Conservation (phyloP, 176 grass and related monocot genomes). For the Phoenix dactylifera region DNA sequence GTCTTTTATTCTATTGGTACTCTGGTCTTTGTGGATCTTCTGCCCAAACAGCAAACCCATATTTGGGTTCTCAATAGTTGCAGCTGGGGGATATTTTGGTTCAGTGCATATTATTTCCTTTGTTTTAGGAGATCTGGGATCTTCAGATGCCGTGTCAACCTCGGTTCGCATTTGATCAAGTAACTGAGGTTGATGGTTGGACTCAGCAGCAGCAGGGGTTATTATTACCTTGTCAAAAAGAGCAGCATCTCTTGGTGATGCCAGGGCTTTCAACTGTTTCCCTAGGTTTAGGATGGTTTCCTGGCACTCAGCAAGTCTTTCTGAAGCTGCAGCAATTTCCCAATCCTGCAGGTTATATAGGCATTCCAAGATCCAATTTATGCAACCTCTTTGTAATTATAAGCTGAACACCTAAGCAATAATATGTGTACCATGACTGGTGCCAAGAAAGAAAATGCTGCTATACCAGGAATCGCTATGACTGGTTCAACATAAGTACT, state of each 20-base stretch:
- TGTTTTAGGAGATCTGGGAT: constrained; percentile 30
- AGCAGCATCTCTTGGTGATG: constrained; percentile 44
- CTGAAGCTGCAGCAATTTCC: constrained; percentile 60
- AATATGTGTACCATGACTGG: no score
- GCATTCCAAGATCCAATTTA: constrained; percentile 5
- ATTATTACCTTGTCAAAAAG: constrained; percentile 44
- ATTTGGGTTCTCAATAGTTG: background rate
- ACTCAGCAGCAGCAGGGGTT: constrained; percentile 7
- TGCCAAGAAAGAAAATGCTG: no score
- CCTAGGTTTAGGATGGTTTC: constrained; percentile 75
- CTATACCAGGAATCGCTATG: no score
- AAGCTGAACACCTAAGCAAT: no score
- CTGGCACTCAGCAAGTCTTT: constrained; percentile 71
- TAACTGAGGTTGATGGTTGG: constrained; percentile 25
- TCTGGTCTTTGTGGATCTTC: constrained; percentile 1
- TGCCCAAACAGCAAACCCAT: background rate
- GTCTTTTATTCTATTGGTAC: background rate
- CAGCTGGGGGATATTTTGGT: background rate
- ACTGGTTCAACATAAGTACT: no score
- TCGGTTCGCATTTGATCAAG: constrained; percentile 35
- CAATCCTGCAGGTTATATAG: constrained; percentile 26
- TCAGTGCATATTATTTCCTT: constrained; percentile 44
- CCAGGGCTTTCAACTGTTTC: constrained; percentile 78
- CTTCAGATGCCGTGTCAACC: constrained; percentile 23
- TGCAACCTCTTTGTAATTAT: background rate